A percentile compares a stretch with the other conserved stretches of the same genome.
Conservation (phyloP, 176 grass and related monocot species). For the Carex pumila region DNA sequence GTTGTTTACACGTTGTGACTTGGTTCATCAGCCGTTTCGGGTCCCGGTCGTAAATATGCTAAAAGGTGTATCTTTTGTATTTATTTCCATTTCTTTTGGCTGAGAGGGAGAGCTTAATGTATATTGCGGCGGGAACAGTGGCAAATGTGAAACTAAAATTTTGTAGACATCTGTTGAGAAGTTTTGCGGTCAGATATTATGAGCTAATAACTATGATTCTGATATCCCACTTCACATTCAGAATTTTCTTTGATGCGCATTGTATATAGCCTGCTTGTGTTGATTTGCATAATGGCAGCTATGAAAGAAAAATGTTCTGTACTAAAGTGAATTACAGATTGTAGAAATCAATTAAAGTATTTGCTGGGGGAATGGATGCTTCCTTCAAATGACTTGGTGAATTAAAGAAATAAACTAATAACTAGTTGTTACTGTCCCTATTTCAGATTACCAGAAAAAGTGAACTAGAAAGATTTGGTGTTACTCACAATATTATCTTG, state of each 20-base stretch:
- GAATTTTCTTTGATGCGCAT: neutral
- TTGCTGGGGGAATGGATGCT: neutral
- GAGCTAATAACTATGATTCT: neutral
- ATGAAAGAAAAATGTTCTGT: neutral
- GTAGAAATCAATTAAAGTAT: neutral
- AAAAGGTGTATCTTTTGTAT: conserved; percentile 17
- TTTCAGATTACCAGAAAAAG: neutral
- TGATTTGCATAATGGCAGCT: neutral
- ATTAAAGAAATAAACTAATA: neutral
- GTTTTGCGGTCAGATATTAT: neutral
- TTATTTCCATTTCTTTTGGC: neutral
- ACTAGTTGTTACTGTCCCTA: neutral
- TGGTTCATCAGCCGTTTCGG: neutral
- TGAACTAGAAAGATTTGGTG: neutral
- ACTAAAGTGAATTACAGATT: neutral
- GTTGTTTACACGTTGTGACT: neutral
- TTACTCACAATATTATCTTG: conserved; percentile 9
- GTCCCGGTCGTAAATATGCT: neutral
- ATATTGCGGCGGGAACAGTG: neutral
- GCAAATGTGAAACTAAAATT: conserved; percentile 2
- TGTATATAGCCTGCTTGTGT: neutral
- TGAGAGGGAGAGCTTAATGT: conserved; percentile 21
- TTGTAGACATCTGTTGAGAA: conserved; percentile 13
- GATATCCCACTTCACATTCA: neutral
- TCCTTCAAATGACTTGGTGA: neutral